Conservation (phyloP, 805 yeast genomes). For the Candida endomychidarum region DNA sequence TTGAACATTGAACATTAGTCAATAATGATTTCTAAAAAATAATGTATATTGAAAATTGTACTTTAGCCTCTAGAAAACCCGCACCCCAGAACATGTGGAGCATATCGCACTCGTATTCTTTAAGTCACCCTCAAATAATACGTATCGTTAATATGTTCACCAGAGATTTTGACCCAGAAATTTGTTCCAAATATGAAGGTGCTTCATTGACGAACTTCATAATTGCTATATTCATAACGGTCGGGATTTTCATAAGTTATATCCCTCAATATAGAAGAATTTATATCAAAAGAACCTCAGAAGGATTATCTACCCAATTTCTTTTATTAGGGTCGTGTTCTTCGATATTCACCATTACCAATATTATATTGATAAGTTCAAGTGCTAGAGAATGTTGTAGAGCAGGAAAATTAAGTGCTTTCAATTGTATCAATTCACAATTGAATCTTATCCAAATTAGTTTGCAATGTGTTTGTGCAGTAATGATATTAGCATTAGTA, state of each 20-base stretch:
- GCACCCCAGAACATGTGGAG: not conserved
- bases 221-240: slow-evolving; percentile 52
- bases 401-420: slow-evolving; percentile 39
- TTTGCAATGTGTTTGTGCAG: slow-evolving; percentile 59
- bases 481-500: slow-evolving; percentile 56
- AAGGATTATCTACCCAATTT: slow-evolving; percentile 75
- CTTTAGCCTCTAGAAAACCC: too few species aligned
- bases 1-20: slow-evolving; percentile 1
- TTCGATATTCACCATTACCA: slow-evolving; percentile 65
- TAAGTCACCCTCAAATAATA: not conserved
- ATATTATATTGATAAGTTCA: slow-evolving; percentile 60
- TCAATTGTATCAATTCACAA: slow-evolving; percentile 67
- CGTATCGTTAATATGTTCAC: not conserved
- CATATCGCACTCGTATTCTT: slow-evolving; percentile 1
- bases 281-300: slow-evolving; percentile 57
- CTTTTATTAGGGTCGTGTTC: slow-evolving; percentile 69
- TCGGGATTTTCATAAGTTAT: slow-evolving; percentile 71
- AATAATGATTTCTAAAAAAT: too few species aligned
- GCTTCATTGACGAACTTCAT: slow-evolving; percentile 52
- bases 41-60: too few species aligned
- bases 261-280: slow-evolving; percentile 73
- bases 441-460: slow-evolving; percentile 67
- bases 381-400: slow-evolving; percentile 65
- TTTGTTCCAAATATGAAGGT: slow-evolving; percentile 45
- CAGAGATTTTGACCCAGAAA: slow-evolving; percentile 11